Evolutionary conservation across 805 yeast genomes (phyloP).

Genomic region (Yarrowia alimentaria): DNA sequence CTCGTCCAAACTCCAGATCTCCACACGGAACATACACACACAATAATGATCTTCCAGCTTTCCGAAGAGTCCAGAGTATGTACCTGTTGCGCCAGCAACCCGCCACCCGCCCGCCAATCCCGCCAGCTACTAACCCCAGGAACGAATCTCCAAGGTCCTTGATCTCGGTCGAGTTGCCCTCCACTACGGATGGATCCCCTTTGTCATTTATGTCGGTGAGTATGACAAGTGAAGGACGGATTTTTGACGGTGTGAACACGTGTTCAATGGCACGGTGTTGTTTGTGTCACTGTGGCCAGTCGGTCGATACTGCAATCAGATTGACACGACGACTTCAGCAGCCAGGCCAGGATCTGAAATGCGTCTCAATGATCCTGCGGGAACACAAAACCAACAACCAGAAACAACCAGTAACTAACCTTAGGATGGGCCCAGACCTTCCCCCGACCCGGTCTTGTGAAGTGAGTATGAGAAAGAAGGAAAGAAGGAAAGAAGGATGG

Average conservation of each 20-base stretch:
- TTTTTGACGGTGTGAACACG: too few relatives aligned
- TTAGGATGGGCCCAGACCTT: constrained; percentile 70
- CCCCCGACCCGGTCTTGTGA: constrained; percentile 78
- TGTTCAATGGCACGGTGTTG: not conserved
- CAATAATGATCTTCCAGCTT: constrained; percentile 26
- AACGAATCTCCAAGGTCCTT: constrained; percentile 79
- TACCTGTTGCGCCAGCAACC: too few relatives aligned
- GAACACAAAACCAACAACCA: too few relatives aligned
- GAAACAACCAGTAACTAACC: not conserved
- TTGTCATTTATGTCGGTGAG: constrained; percentile 76
- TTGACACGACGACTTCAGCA: too few relatives aligned
- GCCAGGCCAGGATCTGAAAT: too few relatives aligned
- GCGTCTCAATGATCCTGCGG: too few relatives aligned
- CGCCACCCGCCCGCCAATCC: too few relatives aligned
- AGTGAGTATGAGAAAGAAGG: constrained; percentile 36
- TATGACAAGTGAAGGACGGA: constrained; percentile 5
- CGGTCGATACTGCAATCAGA: too few relatives aligned
- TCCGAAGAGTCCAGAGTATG: constrained; percentile 27
- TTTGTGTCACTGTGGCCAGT: constrained; percentile 1
- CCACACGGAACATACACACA: constrained; percentile 7
- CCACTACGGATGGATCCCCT: constrained; percentile 97
- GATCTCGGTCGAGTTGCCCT: constrained; percentile 82
- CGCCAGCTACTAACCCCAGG: too few relatives aligned
- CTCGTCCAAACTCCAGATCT: not conserved
- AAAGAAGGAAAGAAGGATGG: not conserved